Percentiles rank a stretch among this genome's conserved stretches.
Conservation (phyloP, 768 basidiomycete genomes). For the Boletus vinaceobasis region DNA sequence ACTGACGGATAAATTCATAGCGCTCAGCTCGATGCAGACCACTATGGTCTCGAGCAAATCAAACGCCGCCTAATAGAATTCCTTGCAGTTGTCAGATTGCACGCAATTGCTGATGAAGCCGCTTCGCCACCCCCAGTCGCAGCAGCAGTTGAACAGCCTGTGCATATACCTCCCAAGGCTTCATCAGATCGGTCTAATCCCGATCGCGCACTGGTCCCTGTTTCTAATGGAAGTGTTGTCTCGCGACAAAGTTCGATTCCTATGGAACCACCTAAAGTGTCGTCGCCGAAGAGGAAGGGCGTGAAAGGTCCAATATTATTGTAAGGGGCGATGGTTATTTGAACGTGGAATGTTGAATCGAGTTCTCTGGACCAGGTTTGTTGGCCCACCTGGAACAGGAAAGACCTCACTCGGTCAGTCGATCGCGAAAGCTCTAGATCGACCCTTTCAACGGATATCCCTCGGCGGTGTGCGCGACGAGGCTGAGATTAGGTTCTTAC, state of each 20-base stretch:
- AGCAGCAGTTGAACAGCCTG: conserved; percentile 2
- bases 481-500: conserved; percentile 59
- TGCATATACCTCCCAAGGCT: conserved; percentile 19
- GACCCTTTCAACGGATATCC: conserved; percentile 90
- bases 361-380: conserved; percentile 47
- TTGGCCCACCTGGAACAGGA: conserved; percentile 88
- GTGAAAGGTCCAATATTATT: conserved; percentile 74
- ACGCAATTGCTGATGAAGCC: conserved; percentile 29
- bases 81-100: conserved; percentile 76
- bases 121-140: neutral
- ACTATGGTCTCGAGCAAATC: conserved; percentile 89
- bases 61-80: conserved; percentile 91
- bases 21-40: conserved; percentile 80
- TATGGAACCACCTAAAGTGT: conserved; percentile 2
- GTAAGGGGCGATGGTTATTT: conserved; percentile 32
- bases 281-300: conserved; percentile 31
- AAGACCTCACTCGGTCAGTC: conserved; percentile 92
- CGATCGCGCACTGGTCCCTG: conserved; percentile 21
- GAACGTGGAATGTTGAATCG: neutral
- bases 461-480: conserved; percentile 93
- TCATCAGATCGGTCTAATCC: conserved; percentile 18
- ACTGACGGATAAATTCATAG: conserved; percentile 8
- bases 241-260: conserved; percentile 7
- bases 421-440: conserved; percentile 73
- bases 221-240: conserved; percentile 13